These are phyloP conservation scores for Solanum ahanhuiri DNA, from an alignment of 257 asterid genomes.

Conservation along the genomic window DNA sequence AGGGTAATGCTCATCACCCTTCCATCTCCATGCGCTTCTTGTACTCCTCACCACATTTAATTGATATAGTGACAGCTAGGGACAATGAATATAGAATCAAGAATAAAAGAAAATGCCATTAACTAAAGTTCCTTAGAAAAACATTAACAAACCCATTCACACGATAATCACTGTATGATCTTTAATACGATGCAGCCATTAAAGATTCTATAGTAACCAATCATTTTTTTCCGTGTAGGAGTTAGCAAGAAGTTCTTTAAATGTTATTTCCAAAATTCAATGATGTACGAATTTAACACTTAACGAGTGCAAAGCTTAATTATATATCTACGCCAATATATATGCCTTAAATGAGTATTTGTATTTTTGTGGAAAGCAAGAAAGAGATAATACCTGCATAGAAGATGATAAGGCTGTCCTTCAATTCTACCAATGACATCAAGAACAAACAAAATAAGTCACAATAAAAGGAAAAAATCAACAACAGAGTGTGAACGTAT, in stretches of 20 bases:
- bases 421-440: conserved; percentile 30
- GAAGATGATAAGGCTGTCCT: conserved; percentile 50
- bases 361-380: not conserved
- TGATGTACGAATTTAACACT: not conserved
- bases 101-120: not conserved
- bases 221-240: not conserved
- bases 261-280: not conserved
- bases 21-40: not conserved
- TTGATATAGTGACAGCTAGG: not conserved
- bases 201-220: not conserved
- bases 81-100: not conserved
- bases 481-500: not conserved
- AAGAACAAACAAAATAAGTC: not conserved
- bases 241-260: not conserved
- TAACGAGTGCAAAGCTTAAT: not conserved
- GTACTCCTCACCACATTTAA: not conserved
- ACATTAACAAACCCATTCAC: not conserved
- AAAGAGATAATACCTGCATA: conserved; percentile 55
- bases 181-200: not conserved
- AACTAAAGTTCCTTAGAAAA: not conserved
- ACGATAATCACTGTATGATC: not conserved
- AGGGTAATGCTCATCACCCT: not conserved
- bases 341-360: not conserved
- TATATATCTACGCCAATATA: not conserved
- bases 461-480: not conserved